Evolutionary conservation across 805 yeast species (phyloP).

Genomic region (Saccharomycopsis sp.): DNA sequence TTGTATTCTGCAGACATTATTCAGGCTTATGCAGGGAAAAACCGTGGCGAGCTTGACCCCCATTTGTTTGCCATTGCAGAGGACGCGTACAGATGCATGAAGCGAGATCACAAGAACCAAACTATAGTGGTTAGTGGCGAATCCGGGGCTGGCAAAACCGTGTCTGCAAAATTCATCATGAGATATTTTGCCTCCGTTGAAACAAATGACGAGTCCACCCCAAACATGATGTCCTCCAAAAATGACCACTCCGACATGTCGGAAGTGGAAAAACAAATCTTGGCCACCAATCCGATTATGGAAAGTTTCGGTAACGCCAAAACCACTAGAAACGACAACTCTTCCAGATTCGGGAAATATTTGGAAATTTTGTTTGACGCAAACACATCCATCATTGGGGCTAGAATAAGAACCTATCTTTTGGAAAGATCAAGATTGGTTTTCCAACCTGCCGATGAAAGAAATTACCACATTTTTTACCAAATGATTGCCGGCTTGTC

Average conservation of each 20-base stretch:
- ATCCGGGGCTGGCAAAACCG: slow-evolving; percentile 98
- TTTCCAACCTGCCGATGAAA: slow-evolving; percentile 82
- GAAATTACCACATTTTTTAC: slow-evolving; percentile 92
- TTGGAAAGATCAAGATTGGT: slow-evolving; percentile 91
- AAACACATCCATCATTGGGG: slow-evolving; percentile 78
- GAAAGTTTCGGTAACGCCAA: slow-evolving; percentile 99
- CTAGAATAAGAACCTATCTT: slow-evolving; percentile 84
- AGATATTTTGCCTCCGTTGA: slow-evolving; percentile 95
- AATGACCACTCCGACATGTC: slow-evolving; percentile 57
- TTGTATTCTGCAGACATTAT: slow-evolving; percentile 86
- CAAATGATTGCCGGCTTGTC: slow-evolving; percentile 73
- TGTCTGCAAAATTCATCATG: slow-evolving; percentile 94
- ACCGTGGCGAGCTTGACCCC: slow-evolving; percentile 93
- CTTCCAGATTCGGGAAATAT: slow-evolving; percentile 95
- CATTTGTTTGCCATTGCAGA: slow-evolving; percentile 97
- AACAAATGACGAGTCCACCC: slow-evolving; percentile 27
- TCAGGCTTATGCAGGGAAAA: slow-evolving; percentile 88
- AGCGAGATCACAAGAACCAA: slow-evolving; percentile 74
- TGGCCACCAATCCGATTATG: slow-evolving; percentile 94
- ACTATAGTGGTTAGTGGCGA: slow-evolving; percentile 97
- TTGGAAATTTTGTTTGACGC: slow-evolving; percentile 81
- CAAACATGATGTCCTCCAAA: slow-evolving; percentile 31
- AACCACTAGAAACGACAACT: slow-evolving; percentile 93
- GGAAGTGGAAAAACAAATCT: slow-evolving; percentile 83
- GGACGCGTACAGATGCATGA: slow-evolving; percentile 94